These are phyloP conservation scores for Zizania palustris DNA, from an alignment of 202 grass and related monocot genomes.

Conservation along the genomic window DNA sequence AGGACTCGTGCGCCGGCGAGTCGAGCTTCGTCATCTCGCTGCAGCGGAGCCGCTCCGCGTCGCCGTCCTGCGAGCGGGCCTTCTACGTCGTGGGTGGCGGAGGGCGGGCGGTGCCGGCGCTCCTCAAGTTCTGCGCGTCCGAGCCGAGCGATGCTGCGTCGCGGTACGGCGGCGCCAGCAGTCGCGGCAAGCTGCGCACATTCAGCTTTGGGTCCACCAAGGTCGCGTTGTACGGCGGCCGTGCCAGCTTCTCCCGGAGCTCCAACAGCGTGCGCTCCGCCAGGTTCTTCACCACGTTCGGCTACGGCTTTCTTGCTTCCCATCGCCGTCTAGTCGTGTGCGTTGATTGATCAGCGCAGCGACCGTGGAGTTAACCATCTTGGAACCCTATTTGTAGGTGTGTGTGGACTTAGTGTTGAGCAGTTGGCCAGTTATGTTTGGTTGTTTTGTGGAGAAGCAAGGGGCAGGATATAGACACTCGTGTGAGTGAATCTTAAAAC, in stretches of 20 bases:
- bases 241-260: constrained; percentile 65
- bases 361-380: not conserved
- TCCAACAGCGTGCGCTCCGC: constrained; percentile 43
- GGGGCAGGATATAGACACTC: not conserved
- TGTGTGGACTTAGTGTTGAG: not conserved
- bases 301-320: not conserved
- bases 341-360: not conserved
- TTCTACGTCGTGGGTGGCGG: constrained; percentile 21
- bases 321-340: not conserved
- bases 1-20: constrained; percentile 47
- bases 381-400: not conserved
- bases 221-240: constrained; percentile 51
- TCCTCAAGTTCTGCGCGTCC: constrained; percentile 40
- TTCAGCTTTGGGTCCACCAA: constrained; percentile 55
- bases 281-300: constrained; percentile 45
- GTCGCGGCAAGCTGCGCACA: constrained; percentile 31
- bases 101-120: not conserved
- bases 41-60: constrained; percentile 35
- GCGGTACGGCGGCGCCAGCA: constrained; percentile 15
- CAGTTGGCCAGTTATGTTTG: not conserved
- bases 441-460: not conserved
- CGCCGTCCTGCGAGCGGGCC: constrained; percentile 40
- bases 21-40: constrained; percentile 46
- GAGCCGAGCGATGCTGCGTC: constrained; percentile 32
- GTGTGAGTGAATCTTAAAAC: not conserved